These are phyloP conservation scores for Microsporum ferrugineum DNA, from an alignment of 2,329 filamentous ascomycete species.

Conservation along the genomic window DNA sequence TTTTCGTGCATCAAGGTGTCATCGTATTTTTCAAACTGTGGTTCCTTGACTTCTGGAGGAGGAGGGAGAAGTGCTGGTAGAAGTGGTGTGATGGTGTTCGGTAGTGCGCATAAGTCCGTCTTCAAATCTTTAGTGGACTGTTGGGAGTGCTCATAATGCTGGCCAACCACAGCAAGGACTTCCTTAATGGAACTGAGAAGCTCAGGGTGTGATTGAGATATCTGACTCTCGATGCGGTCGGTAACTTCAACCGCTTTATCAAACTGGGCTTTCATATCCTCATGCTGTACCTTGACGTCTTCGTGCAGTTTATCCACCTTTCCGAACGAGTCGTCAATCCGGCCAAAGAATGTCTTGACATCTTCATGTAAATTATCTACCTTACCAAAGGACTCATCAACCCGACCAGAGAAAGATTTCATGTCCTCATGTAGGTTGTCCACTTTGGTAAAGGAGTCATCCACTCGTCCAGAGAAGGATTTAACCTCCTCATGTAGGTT, in stretches of 20 bases:
- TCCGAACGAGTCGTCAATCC: not conserved
- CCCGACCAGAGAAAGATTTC: slow-evolving; percentile 69
- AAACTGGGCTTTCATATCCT: slow-evolving; percentile 70
- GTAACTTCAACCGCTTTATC: slow-evolving; percentile 62
- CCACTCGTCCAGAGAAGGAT: slow-evolving; percentile 50
- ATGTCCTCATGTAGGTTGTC: slow-evolving; percentile 72
- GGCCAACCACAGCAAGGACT: slow-evolving; percentile 66
- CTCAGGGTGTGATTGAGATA: slow-evolving; percentile 76
- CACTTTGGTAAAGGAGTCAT: slow-evolving; percentile 62
- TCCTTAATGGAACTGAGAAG: slow-evolving; percentile 78
- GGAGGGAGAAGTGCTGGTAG: slow-evolving; percentile 42
- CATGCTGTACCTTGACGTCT: slow-evolving; percentile 63
- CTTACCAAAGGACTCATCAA: slow-evolving; percentile 66
- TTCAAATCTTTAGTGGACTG: slow-evolving; percentile 51
- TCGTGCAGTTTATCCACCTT: slow-evolving; percentile 37
- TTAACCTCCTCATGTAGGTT: not conserved
- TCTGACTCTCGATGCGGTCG: slow-evolving; percentile 63
- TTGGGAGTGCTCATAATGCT: slow-evolving; percentile 84
- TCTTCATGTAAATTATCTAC: slow-evolving; percentile 60
- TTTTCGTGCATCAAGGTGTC: slow-evolving; percentile 47
- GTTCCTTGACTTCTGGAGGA: slow-evolving; percentile 39
- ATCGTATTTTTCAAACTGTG: slow-evolving; percentile 50
- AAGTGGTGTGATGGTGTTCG: slow-evolving; percentile 44
- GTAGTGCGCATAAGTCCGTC: slow-evolving; percentile 41
- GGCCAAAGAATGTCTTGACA: not conserved